Base-by-base conservation (phyloP, 179 eudicot genomes). In the Amaranthus tricolor region DNA sequence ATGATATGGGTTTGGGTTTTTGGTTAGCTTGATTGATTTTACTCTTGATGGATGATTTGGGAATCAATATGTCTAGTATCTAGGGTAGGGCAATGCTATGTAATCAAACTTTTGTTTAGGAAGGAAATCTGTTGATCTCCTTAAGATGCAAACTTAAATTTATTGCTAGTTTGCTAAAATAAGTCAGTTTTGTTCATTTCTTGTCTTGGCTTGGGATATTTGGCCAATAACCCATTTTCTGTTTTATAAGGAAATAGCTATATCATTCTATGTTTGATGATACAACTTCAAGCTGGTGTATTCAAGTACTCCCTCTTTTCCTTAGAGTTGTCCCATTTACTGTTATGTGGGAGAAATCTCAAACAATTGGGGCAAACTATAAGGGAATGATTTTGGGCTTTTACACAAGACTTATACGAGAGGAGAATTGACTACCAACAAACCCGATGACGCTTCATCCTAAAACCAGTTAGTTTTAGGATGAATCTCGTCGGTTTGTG, bases 1-100 rank as follows among this genome's bases (percentile, higher is more conserved):
- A 11, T 57, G 64, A 71, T 71, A 43, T 52, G 68, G 44, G 69
- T 62, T 12, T 52, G 19, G 44, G 6, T 31, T 21, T 68, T 52
- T 51, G 48, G 48, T 72, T 60, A 14, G 6, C 4, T 6, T 61
- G 19, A 50, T 64, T 31, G 40, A 31, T 17, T 50, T 51, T 4
- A 15, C 15, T 58, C 40, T 17, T 76, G 45, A n/a, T 67, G 43
- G 40, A 8, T 62, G 0, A 9, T 59, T 50, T 16, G 13, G 19
- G 7, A 58, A 68, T 31, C 15, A 44, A 31, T 48, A 8, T 59
- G 17, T 67, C n/a, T 57, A 64, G 21, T 15, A 16, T 51, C 64
- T 63, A 64, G 51, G 53, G 56, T 5, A 50, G 0, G 21, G 3
- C 16, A 11, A 19, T 50, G 6, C 44, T n/a, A 62, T 24, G 1